A percentile compares a stretch with the other conserved stretches of the same genome.
These are phyloP conservation scores for Eutypella sp. DNA, from an alignment of 2,329 filamentous ascomycete species.

Conservation along the genomic window DNA sequence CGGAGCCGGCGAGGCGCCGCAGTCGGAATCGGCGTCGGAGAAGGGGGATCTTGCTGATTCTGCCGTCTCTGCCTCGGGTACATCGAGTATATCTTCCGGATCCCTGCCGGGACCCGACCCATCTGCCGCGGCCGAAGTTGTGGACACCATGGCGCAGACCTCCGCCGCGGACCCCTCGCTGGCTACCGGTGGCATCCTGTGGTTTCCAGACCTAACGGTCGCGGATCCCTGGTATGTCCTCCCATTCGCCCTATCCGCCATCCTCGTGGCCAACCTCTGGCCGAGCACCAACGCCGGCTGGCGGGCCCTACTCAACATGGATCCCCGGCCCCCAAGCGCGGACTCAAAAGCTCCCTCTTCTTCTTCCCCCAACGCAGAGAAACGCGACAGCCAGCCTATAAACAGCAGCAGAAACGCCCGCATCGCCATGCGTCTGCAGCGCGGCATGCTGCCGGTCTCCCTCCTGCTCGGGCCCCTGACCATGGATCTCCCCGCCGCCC, in stretches of 20 bases:
- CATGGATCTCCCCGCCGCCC: constrained; percentile 33
- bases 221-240: constrained; percentile 48
- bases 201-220: constrained; percentile 50
- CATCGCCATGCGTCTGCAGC: constrained; percentile 16
- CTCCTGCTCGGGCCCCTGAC: constrained; percentile 32
- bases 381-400: too few species aligned
- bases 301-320: constrained; percentile 14
- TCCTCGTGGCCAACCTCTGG: constrained; percentile 30
- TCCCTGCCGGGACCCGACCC: constrained; percentile 11
- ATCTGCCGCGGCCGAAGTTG: not conserved
- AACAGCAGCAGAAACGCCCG: too few species aligned
- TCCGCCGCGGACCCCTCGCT: constrained; percentile 25
- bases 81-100: constrained; percentile 8
- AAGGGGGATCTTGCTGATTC: not conserved
- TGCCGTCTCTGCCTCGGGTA: constrained; percentile 2
- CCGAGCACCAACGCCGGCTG: constrained; percentile 22
- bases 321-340: not conserved
- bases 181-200: constrained; percentile 46
- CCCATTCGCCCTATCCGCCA: constrained; percentile 34
- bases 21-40: not conserved
- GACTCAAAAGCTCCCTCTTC: constrained; percentile 10
- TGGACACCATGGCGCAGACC: constrained; percentile 3
- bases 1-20: constrained; percentile 5
- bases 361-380: not conserved
- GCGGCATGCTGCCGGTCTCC: constrained; percentile 23